Evolutionary conservation across 2,329 filamentous ascomycete species (phyloP).

Genomic region (Fusarium incarnatum): DNA sequence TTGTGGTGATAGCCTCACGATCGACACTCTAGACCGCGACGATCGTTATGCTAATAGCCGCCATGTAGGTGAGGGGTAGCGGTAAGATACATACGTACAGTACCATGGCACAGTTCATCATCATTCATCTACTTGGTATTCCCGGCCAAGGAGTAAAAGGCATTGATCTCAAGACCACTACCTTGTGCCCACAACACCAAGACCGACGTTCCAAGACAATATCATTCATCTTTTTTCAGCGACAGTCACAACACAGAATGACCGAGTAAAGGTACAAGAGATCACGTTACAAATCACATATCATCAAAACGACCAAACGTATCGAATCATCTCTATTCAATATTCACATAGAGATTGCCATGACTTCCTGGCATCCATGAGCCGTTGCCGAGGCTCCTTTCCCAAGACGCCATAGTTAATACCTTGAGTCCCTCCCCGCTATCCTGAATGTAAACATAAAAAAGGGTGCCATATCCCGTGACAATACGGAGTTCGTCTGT

Average conservation of each 20-base stretch:
- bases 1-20: constrained; percentile 33
- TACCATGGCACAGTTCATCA: background rate
- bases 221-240: background rate
- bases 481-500: constrained; percentile 37
- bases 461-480: constrained; percentile 43
- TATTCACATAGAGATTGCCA: constrained; percentile 42
- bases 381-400: constrained; percentile 44
- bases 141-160: background rate
- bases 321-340: constrained; percentile 47
- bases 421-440: constrained; percentile 41
- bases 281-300: constrained; percentile 1
- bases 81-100: background rate
- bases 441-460: constrained; percentile 39
- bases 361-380: constrained; percentile 47
- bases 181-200: background rate
- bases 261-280: background rate
- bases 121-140: background rate
- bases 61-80: constrained; percentile 11
- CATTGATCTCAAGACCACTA: background rate
- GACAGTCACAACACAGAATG: background rate
- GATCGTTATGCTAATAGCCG: constrained; percentile 7
- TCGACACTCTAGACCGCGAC: constrained; percentile 16
- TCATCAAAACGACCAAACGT: constrained; percentile 8
- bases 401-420: constrained; percentile 49
- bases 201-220: background rate